These are phyloP conservation scores for Penicillium cinerascens DNA, from an alignment of 495 filamentous ascomycete species.

Conservation along the genomic window DNA sequence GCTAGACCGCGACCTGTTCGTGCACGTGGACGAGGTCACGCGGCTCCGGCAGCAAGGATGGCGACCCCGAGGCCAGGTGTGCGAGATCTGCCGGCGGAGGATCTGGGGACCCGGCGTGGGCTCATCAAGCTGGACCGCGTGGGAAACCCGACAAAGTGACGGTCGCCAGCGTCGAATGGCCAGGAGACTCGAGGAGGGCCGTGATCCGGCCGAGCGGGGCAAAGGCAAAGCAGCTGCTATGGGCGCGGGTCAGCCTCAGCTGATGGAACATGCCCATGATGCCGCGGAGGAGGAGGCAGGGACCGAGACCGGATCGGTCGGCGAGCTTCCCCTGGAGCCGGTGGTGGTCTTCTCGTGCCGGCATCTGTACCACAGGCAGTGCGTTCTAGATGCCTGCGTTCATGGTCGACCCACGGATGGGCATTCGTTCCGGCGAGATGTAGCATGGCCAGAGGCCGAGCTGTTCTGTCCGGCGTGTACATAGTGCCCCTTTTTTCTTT, in stretches of 20 bases:
- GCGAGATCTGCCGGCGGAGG: conserved; percentile 77
- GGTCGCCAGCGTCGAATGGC: conserved; percentile 33
- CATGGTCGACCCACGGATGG: conserved; percentile 16
- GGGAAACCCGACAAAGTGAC: conserved; percentile 62
- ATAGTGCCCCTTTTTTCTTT: conserved; percentile 23
- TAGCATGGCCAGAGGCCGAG: conserved; percentile 31
- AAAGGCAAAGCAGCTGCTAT: conserved; percentile 44
- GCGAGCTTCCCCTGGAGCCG: conserved; percentile 21
- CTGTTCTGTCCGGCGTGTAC: conserved; percentile 40
- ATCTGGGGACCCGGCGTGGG: conserved; percentile 90
- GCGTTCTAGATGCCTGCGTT: conserved; percentile 32
- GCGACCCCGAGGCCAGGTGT: conserved; percentile 80
- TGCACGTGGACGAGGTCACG: conserved; percentile 72
- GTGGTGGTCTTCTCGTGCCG: conserved; percentile 53
- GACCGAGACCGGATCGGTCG: conserved; percentile 4
- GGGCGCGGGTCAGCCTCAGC: conserved; percentile 16
- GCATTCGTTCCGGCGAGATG: conserved; percentile 18
- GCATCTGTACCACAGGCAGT: conserved; percentile 51
- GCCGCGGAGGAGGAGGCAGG: conserved; percentile 15
- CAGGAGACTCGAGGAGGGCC: conserved; percentile 25
- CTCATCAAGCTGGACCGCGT: conserved; percentile 72
- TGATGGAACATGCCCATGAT: conserved; percentile 13
- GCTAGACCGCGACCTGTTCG: conserved; percentile 85
- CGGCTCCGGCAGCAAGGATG: conserved; percentile 80
- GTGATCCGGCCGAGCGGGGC: conserved; percentile 31